Evolutionary conservation across 139 green algal species (phyloP), one percentile per base, ranked within the genome.

Genomic region (Nannochloris sp.): DNA sequence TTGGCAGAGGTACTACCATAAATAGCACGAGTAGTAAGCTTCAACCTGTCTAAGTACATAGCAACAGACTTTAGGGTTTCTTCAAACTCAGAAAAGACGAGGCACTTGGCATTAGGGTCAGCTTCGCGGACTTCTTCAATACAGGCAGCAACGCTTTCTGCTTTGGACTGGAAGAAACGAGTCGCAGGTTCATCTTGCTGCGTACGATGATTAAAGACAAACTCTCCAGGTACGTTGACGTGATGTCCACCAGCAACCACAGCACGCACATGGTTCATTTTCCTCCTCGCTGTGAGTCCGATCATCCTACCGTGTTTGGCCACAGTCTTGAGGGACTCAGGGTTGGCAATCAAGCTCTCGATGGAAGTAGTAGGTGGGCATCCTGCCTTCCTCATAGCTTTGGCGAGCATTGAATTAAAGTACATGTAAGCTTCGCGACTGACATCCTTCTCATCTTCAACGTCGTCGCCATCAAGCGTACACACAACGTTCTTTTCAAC

Each of bases 81-180:
- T 25, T 38, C 32, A 54, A 37, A 74, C 35, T 72, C 64, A 27
- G 34, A 56, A 25, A 72, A 72, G 14, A 72, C 36, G 0, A 72
- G 37, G 35, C 63, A 36, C 36, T 73, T 73, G n/a, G 61, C 66
- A 14, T 73, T 54, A 3, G 58, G 25, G 15, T 67, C 55, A 32
- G 44, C 39, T 0, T 62, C 32, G 4, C 29, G 4, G 19, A 73
- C 30, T 24, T 53, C 23, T 54, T 68, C 38, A 7, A 73, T 65
- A 31, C 59, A 54, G 14, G 54, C 54, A 31, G 53, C 57, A 10
- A 61, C 0, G 7, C 34, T 35, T 32, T 37, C 4, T 23, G 60
- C 35, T 53, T 68, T 68, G 60, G 7, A 35, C 10, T n/a, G 7
- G 33, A 62, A 62, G 19, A 29, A 23, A 27, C 15, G 12, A 10